Base-by-base conservation (phyloP, 768 basidiomycete species). In the Boletales sp. region DNA sequence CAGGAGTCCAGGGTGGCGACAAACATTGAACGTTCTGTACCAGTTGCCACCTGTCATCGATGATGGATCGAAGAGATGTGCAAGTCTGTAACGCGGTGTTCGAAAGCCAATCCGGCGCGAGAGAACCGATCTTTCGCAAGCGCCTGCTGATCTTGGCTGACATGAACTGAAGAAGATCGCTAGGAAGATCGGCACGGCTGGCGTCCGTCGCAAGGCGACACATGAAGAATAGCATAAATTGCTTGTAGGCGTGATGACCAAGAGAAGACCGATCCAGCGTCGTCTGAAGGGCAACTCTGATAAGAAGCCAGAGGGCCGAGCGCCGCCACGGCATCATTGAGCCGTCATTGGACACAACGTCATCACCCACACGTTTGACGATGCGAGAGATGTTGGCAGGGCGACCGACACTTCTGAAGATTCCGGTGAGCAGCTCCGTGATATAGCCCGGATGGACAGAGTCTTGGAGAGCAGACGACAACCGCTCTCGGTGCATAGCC, bases 151-250 rank as follows among this genome's bases (percentile, higher is more conserved):
- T 56, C 21, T 70, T 70, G 13, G 59, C 43, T 2, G 59, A 62
- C 60, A 68, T 67, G 34, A 28, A 57, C 13, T 58, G 61, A 5
- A 74, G 57, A 8, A 68, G 2, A 33, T 74, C 63, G 32, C 54
- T 69, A 3, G 56, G 37, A 19, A 58, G 42, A 11, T 61, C 46
- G 0, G 1, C 12, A 4, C 50, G 40, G 0, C 62, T 45, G 4
- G 63, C 66, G 4, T 58, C 25, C 6, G 57, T 31, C 3, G 73
- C 54, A 5, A 67, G 51, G 18, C 53, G 34, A 5, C 69, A 55
- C 33, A 74, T 57, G 45, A 79, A 61, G 42, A 70, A 79, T 2
- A 74, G 37, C 58, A 80, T 72, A 59, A 82, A 82, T 3, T 34
- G 10, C 48, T 82, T 82, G 64, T 82, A 82, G 0, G 61, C 57